Evolutionary conservation across 2,329 filamentous ascomycete genomes (phyloP), one percentile per base, ranked within the genome.

Genomic region (Plenodomus lindquistii): DNA sequence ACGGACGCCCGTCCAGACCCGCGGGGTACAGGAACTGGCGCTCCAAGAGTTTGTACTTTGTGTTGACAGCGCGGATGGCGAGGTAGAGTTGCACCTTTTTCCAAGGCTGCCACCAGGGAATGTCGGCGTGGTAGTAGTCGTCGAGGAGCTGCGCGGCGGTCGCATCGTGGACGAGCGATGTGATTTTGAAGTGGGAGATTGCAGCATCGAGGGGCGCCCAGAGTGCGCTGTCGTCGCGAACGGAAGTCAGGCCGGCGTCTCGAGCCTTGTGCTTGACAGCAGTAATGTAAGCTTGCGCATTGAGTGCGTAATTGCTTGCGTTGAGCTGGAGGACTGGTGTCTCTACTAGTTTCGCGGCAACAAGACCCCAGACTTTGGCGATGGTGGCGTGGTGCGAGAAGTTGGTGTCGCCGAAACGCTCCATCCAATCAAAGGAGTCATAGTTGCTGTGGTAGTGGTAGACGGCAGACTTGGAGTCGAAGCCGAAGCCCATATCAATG

Each of bases 381-480:
- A 79, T 76, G 0, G 77, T 71, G 18, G 72, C 72, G 60, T 87
- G 84, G 59, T 86, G 85, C 7, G 79, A 67, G 71, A 81, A 86
- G 10, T 70, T 74, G 1, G 77, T 75, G 57, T 96, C 91, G 3
- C 89, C 89, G 57, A 84, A 91, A 2, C 77, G 86, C 13, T 86
- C 80, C 88, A 94, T 94, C 90, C 90, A 95, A 62, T 86, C 77
- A 66, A 89, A 92, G 27, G 82, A 88, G 66, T 95, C 91, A 66
- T 92, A 95, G 72, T 94, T 94, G 53, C 83, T 83, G 68, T 95
- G 89, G 64, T 94, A 95, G 55, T 88, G 86, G 65, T 87, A 89
- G 6, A 89, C 75, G 0, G 85, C 75, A 0, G 65, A 66, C 20
- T 73, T 67, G 1, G 62, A 53, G 13, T 57, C 66, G 40, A 55